Evolutionary conservation across 305 asterid genomes (phyloP).

Genomic region (Solanum hybrid): DNA sequence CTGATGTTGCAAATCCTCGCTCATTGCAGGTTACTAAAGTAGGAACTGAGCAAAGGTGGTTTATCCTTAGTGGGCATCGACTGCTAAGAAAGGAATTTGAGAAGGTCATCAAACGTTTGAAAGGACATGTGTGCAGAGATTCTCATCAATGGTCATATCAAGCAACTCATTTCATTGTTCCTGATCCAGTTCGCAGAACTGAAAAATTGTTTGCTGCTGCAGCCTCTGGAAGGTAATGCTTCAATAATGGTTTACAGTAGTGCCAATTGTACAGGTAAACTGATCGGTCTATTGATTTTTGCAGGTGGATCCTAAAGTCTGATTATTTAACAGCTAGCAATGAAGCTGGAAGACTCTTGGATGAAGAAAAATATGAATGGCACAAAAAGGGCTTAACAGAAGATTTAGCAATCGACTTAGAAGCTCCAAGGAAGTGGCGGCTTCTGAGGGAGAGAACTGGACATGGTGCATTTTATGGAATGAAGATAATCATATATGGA

Average conservation of each 20-base stretch:
- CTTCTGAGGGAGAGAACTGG: constrained; percentile 72
- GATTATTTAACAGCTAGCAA: constrained; percentile 72
- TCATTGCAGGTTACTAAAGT: constrained; percentile 1
- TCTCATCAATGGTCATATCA: constrained; percentile 92
- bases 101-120: constrained; percentile 52
- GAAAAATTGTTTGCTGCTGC: constrained; percentile 93
- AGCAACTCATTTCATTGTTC: constrained; percentile 85
- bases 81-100: constrained; percentile 81
- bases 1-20: background rate
- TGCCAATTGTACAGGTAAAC: background rate
- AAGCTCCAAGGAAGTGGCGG: constrained; percentile 95
- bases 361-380: constrained; percentile 82
- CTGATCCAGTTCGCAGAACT: constrained; percentile 77
- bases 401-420: constrained; percentile 85
- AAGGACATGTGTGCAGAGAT: constrained; percentile 77
- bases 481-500: constrained; percentile 67
- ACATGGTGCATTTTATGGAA: constrained; percentile 82
- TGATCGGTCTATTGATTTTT: constrained; percentile 10
- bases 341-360: constrained; percentile 58
- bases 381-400: constrained; percentile 63
- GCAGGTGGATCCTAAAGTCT: constrained; percentile 89
- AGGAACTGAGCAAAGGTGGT: constrained; percentile 43
- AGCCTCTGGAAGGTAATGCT: constrained; percentile 80
- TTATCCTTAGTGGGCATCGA: constrained; percentile 71
- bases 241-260: background rate